Conservation (phyloP, 192 early-diverging fungal species). For the Umbelopsis sp. region DNA sequence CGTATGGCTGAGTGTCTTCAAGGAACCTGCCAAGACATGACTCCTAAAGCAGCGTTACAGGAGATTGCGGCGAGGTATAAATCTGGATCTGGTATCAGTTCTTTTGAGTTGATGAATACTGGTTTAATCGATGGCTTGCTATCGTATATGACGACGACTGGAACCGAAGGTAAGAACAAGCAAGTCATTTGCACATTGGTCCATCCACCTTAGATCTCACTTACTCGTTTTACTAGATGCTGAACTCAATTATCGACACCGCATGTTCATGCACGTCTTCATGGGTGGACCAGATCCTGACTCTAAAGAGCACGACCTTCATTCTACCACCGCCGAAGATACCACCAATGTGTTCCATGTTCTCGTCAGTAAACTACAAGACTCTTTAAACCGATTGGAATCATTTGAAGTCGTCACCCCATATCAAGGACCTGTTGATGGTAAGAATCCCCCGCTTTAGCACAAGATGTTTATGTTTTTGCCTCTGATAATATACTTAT, state of each 20-base stretch:
- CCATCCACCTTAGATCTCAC: too few species aligned
- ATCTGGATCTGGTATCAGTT: slow-evolving; percentile 59
- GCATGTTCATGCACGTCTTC: slow-evolving; percentile 59
- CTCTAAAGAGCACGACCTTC: neutral
- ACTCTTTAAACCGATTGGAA: slow-evolving; percentile 69
- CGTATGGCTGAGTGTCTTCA: neutral
- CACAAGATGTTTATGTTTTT: neutral
- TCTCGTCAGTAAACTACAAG: slow-evolving; percentile 70
- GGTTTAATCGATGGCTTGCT: slow-evolving; percentile 68
- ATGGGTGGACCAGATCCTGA: slow-evolving; percentile 45
- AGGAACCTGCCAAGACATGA: neutral
- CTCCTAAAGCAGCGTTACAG: slow-evolving; percentile 22
- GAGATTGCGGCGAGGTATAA: slow-evolving; percentile 31
- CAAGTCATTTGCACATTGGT: too few species aligned
- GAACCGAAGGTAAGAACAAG: neutral
- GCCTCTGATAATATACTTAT: too few species aligned
- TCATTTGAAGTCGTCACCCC: slow-evolving; percentile 61
- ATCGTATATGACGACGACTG: slow-evolving; percentile 42
- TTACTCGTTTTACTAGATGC: neutral
- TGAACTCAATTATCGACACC: slow-evolving; percentile 22
- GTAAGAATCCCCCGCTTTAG: neutral
- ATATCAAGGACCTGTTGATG: slow-evolving; percentile 27
- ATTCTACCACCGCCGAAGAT: slow-evolving; percentile 28
- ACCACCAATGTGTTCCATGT: slow-evolving; percentile 46
- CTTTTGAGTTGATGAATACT: slow-evolving; percentile 79